These are phyloP conservation scores for Trematosphaeria pertusa DNA, from an alignment of 2,329 filamentous ascomycete genomes.

Conservation along the genomic window DNA sequence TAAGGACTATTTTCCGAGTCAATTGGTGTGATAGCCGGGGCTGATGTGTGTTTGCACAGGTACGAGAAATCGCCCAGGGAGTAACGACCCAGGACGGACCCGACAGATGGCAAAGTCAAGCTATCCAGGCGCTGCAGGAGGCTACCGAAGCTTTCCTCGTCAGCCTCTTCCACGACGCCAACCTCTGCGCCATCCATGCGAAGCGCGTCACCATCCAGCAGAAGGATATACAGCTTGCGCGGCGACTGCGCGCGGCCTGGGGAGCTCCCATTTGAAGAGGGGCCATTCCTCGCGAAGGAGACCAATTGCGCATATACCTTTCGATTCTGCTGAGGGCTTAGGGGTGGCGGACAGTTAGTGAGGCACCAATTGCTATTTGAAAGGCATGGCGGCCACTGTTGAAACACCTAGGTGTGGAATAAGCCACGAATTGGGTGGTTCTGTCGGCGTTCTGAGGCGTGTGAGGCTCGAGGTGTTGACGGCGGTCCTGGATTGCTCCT, in stretches of 20 bases:
- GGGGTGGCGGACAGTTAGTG: not conserved
- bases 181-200: slow-evolving; percentile 97
- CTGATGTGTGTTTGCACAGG: slow-evolving; percentile 67
- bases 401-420: not conserved
- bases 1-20: no score
- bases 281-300: not conserved
- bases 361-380: not conserved
- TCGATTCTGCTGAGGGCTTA: not conserved
- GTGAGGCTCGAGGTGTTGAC: not conserved
- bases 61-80: slow-evolving; percentile 70
- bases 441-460: no score
- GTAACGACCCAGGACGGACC: slow-evolving; percentile 74
- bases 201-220: slow-evolving; percentile 99
- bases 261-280: slow-evolving; percentile 43
- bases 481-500: not conserved
- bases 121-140: slow-evolving; percentile 97
- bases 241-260: slow-evolving; percentile 84
- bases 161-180: slow-evolving; percentile 97
- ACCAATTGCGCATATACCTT: not conserved
- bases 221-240: slow-evolving; percentile 97
- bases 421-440: no score
- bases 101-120: slow-evolving; percentile 85
- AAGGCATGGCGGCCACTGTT: not conserved
- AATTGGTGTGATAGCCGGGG: no score
- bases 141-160: slow-evolving; percentile 98